These are phyloP conservation scores for Euphrasia confusa DNA, from an alignment of 257 asterid species.

Conservation along the genomic window DNA sequence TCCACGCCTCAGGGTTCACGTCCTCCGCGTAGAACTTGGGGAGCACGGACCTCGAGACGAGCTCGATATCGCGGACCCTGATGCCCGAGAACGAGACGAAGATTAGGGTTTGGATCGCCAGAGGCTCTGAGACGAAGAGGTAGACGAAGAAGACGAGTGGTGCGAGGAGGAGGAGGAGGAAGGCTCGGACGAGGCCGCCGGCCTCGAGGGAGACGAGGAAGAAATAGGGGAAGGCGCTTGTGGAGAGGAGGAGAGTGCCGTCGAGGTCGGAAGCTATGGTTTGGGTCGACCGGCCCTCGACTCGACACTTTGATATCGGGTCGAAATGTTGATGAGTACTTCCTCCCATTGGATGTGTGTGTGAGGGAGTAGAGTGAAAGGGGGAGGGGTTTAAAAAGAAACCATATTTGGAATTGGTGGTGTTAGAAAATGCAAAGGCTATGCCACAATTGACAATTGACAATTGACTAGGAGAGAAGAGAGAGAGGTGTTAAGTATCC, in stretches of 20 bases:
- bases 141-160: constrained; percentile 56
- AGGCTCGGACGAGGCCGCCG: constrained; percentile 65
- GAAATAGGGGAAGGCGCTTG: constrained; percentile 69
- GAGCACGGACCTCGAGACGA: constrained; percentile 69
- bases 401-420: constrained; percentile 20
- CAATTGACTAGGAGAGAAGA: too few relatives aligned
- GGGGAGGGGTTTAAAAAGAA: constrained; percentile 53
- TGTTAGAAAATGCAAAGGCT: constrained; percentile 31
- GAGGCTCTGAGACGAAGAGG: constrained; percentile 54
- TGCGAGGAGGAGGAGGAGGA: constrained; percentile 42
- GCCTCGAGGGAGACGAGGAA: constrained; percentile 83
- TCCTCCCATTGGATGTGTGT: constrained; percentile 35
- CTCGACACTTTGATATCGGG: constrained; percentile 48
- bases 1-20: constrained; percentile 66
- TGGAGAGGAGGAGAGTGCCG: constrained; percentile 66
- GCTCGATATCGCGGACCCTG: constrained; percentile 63
- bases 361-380: constrained; percentile 17
- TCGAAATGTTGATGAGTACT: constrained; percentile 38
- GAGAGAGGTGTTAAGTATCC: too few relatives aligned
- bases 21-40: constrained; percentile 84
- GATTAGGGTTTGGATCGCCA: constrained; percentile 46
- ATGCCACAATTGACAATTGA: constrained; percentile 35
- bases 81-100: constrained; percentile 66
- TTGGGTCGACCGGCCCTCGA: constrained; percentile 48
- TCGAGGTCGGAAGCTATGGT: constrained; percentile 85